phyloP scores from a whole-genome alignment of 2,329 filamentous ascomycete genomes.

The Ophiostoma perfectum region DNA sequence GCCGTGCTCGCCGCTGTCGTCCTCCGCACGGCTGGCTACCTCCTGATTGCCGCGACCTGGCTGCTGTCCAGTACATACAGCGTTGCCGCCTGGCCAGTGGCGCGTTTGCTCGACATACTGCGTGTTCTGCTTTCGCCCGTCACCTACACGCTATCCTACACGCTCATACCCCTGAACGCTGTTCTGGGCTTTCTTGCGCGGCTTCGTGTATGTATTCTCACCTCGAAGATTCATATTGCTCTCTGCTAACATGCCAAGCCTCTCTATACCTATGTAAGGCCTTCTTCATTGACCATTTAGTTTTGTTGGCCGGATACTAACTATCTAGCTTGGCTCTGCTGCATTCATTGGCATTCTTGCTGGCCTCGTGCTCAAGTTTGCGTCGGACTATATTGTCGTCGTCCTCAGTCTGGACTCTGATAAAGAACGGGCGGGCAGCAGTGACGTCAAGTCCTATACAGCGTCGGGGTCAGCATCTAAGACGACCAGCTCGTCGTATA shows the following conservation, averaged over 20 bases:
- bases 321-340: constrained; percentile 53
- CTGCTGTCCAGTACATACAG: constrained; percentile 12
- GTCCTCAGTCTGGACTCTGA: constrained; percentile 40
- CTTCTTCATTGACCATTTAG: neutral
- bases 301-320: neutral
- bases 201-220: constrained; percentile 32
- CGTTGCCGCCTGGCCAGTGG: constrained; percentile 24
- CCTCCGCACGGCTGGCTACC: constrained; percentile 1
- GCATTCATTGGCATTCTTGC: constrained; percentile 60
- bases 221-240: neutral
- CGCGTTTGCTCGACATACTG: constrained; percentile 28
- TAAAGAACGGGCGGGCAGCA: no score
- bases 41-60: constrained; percentile 16
- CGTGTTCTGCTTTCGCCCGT: constrained; percentile 37
- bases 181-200: constrained; percentile 31
- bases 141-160: constrained; percentile 34
- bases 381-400: constrained; percentile 51
- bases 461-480: neutral
- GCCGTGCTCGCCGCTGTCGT: neutral
- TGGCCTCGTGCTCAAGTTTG: constrained; percentile 55
- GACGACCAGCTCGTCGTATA: neutral
- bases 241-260: constrained; percentile 34
- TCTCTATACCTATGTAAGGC: constrained; percentile 41
- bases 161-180: constrained; percentile 28
- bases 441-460: neutral